phyloP scores from a whole-genome alignment of 495 filamentous ascomycete species.

The Aspergillus cristatus region DNA sequence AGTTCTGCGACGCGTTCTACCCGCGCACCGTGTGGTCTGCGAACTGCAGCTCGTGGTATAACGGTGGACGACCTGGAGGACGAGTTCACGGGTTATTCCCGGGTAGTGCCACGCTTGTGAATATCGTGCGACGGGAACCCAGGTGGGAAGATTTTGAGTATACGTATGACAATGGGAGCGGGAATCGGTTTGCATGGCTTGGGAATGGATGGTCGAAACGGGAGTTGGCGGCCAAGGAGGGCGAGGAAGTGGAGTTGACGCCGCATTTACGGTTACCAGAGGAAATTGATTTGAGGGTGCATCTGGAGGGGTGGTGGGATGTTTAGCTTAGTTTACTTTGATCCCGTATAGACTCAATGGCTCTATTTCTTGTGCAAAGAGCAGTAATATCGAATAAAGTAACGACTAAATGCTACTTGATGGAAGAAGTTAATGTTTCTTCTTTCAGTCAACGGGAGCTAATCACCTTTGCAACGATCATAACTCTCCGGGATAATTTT shows the following conservation, averaged over 20 bases:
- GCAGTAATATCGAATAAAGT: no score
- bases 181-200: slow-evolving; percentile 50
- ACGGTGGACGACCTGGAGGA: slow-evolving; percentile 47
- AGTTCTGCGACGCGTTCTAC: slow-evolving; percentile 54
- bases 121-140: slow-evolving; percentile 47
- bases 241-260: slow-evolving; percentile 31
- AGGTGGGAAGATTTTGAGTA: slow-evolving; percentile 71
- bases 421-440: no score
- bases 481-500: no score
- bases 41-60: slow-evolving; percentile 63
- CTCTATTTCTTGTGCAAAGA: no score
- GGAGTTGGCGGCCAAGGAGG: slow-evolving; percentile 16
- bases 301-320: slow-evolving; percentile 48
- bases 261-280: slow-evolving; percentile 39
- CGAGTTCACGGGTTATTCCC: slow-evolving; percentile 58
- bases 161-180: slow-evolving; percentile 37
- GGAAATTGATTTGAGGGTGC: slow-evolving; percentile 34
- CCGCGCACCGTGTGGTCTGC: slow-evolving; percentile 48
- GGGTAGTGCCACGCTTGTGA: slow-evolving; percentile 49
- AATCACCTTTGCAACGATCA: no score
- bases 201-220: slow-evolving; percentile 46
- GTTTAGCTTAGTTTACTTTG: slow-evolving; percentile 20
- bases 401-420: no score
- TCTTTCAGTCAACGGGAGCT: no score
- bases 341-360: no score